Percentiles rank a stretch among this genome's conserved stretches.
phyloP scores from a whole-genome alignment of 2,329 filamentous ascomycete species.

The Mycosphaerelloides madeirae region DNA sequence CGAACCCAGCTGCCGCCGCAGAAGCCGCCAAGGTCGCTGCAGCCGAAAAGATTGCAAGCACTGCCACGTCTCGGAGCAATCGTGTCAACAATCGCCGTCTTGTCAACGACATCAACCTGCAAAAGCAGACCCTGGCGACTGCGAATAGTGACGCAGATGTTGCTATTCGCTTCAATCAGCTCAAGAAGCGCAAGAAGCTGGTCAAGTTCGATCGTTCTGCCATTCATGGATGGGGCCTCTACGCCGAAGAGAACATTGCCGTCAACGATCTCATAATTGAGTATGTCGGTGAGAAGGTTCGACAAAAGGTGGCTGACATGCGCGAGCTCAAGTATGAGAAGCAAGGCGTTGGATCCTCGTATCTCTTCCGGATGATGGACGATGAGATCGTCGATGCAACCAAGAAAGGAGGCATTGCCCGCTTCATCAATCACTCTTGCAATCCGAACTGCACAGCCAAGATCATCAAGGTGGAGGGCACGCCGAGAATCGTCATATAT shows the following conservation, averaged over 20 bases:
- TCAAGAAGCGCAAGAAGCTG: slow-evolving; percentile 99
- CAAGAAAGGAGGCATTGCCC: slow-evolving; percentile 94
- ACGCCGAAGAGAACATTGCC: slow-evolving; percentile 94
- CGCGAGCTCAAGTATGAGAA: slow-evolving; percentile 88
- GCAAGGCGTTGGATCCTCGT: slow-evolving; percentile 94
- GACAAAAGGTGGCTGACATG: slow-evolving; percentile 95
- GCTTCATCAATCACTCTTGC: slow-evolving; percentile 98
- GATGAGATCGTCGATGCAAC: slow-evolving; percentile 97
- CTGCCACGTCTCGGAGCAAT: slow-evolving; percentile 86
- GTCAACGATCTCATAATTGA: slow-evolving; percentile 99
- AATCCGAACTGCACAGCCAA: slow-evolving; percentile 98
- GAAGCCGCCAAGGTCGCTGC: slow-evolving; percentile 60
- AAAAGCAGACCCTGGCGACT: slow-evolving; percentile 69
- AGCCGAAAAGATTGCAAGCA: slow-evolving; percentile 74
- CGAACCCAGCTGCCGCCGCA: slow-evolving; percentile 58
- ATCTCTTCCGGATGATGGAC: slow-evolving; percentile 96
- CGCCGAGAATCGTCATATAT: slow-evolving; percentile 98
- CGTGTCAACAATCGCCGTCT: slow-evolving; percentile 93
- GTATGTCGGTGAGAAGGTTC: slow-evolving; percentile 95
- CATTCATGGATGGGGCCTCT: slow-evolving; percentile 98
- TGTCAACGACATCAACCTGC: slow-evolving; percentile 89
- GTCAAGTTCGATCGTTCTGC: slow-evolving; percentile 96
- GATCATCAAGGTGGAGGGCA: slow-evolving; percentile 98
- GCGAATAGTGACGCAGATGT: slow-evolving; percentile 73
- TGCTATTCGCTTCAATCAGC: slow-evolving; percentile 93